Evolutionary conservation across 176 grass and related monocot genomes (phyloP).

Genomic region (Cenchrus fungigraminus): DNA sequence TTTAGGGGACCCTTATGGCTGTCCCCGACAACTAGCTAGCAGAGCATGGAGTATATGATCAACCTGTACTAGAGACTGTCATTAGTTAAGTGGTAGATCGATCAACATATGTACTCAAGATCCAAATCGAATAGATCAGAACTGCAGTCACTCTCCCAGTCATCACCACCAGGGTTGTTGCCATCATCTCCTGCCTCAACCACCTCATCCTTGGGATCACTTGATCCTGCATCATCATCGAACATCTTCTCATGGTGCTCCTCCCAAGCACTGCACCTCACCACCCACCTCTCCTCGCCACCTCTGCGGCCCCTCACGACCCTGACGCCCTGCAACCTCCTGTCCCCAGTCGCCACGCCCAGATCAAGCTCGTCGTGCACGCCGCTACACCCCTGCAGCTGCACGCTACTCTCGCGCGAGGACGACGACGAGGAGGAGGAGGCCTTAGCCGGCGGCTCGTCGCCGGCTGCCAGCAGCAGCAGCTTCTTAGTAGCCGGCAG

Average conservation of each 20-base stretch:
- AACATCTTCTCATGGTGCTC: neutral
- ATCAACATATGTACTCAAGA: neutral
- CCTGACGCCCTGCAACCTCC: constrained; percentile 46
- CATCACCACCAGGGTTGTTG: too few species aligned
- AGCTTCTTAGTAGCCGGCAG: neutral
- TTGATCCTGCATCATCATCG: neutral
- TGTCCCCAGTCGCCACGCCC: constrained; percentile 27
- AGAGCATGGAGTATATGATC: too few species aligned
- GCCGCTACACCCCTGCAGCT: too few species aligned
- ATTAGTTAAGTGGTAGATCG: too few species aligned
- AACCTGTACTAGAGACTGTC: too few species aligned
- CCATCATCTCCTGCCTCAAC: neutral
- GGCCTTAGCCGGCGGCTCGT: neutral
- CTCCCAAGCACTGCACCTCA: constrained; percentile 26
- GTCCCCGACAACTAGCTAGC: too few species aligned
- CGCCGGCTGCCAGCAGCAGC: neutral
- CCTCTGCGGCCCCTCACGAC: constrained; percentile 27
- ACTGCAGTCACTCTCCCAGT: constrained; percentile 39
- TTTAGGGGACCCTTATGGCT: too few species aligned
- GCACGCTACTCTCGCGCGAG: neutral
- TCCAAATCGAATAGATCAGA: constrained; percentile 58
- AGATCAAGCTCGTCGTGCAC: constrained; percentile 5
- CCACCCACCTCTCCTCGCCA: constrained; percentile 49
- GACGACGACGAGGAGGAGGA: neutral
- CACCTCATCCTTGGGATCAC: neutral